Conservation (phyloP, 2,329 filamentous ascomycete genomes). For the Trichoderma lentiforme region DNA sequence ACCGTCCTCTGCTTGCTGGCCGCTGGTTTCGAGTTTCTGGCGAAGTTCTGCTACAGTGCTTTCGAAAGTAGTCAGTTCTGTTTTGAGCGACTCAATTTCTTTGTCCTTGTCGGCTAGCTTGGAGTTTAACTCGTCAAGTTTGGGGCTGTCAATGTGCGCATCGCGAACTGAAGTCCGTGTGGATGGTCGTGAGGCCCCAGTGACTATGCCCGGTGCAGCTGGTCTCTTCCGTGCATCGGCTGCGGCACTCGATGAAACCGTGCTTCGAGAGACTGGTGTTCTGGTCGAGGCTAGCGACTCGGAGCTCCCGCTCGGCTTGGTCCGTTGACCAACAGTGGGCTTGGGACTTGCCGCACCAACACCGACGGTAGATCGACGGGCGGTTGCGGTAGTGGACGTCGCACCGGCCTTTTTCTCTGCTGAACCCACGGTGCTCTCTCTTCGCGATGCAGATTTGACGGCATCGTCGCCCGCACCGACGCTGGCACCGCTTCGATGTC, state of each 20-base stretch:
- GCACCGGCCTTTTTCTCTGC: slow-evolving; percentile 37
- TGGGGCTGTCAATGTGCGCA: slow-evolving; percentile 43
- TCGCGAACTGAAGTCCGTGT: slow-evolving; percentile 39
- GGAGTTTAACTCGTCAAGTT: slow-evolving; percentile 59
- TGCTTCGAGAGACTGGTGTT: slow-evolving; percentile 23
- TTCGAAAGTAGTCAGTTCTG: slow-evolving; percentile 53
- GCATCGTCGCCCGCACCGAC: slow-evolving; percentile 50
- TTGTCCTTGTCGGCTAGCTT: slow-evolving; percentile 57
- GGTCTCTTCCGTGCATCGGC: slow-evolving; percentile 54
- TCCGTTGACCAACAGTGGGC: not conserved
- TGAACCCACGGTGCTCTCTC: slow-evolving; percentile 43
- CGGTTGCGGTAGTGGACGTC: slow-evolving; percentile 30
- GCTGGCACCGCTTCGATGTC: slow-evolving; percentile 46
- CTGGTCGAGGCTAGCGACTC: slow-evolving; percentile 29
- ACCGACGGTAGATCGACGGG: slow-evolving; percentile 33
- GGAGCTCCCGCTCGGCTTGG: not conserved
- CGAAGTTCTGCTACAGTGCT: slow-evolving; percentile 54
- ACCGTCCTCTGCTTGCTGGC: slow-evolving; percentile 38
- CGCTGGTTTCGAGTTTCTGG: slow-evolving; percentile 44
- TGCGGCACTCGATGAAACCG: slow-evolving; percentile 15
- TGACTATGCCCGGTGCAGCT: slow-evolving; percentile 45
- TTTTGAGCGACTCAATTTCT: slow-evolving; percentile 55
- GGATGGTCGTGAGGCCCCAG: slow-evolving; percentile 29
- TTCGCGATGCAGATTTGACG: slow-evolving; percentile 38
- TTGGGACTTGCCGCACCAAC: slow-evolving; percentile 35